These are phyloP conservation scores for Luffa aegyptiaca DNA, from an alignment of 306 rosid species.

Conservation along the genomic window DNA sequence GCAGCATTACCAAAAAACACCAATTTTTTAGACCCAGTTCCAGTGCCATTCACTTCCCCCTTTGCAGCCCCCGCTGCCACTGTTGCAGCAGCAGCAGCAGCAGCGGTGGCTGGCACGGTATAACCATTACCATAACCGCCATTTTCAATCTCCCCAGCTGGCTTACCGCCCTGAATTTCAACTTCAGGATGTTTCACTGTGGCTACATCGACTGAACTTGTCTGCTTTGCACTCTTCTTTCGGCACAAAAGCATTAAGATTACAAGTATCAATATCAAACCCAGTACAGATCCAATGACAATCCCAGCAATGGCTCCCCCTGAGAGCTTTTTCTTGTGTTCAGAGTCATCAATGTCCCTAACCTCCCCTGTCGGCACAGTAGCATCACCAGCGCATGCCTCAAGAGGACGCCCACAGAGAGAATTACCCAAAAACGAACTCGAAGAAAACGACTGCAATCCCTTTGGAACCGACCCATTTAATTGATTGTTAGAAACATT, in stretches of 20 bases:
- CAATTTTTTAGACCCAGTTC: constrained; percentile 24
- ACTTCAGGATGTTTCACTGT: constrained; percentile 26
- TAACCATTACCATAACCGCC: constrained; percentile 17
- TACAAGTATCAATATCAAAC: constrained; percentile 9
- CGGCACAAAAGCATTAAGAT: constrained; percentile 29
- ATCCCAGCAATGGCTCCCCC: constrained; percentile 42
- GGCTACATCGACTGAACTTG: constrained; percentile 27
- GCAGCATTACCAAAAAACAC: constrained; percentile 32
- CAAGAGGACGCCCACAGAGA: constrained; percentile 31
- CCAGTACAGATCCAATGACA: constrained; percentile 32
- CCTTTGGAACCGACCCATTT: constrained; percentile 30
- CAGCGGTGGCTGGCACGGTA: constrained; percentile 22
- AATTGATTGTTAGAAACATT: constrained; percentile 33
- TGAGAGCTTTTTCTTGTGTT: constrained; percentile 17
- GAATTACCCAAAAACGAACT: constrained; percentile 23
- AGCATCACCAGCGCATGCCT: constrained; percentile 21
- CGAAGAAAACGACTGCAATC: constrained; percentile 16
- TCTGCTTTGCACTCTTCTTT: constrained; percentile 26
- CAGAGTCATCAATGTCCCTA: neutral
- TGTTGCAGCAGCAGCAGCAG: constrained; percentile 14
- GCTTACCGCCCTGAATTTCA: constrained; percentile 17
- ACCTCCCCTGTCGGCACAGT: neutral
- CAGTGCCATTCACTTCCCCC: constrained; percentile 1
- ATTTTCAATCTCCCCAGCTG: constrained; percentile 11
- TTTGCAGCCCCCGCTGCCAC: constrained; percentile 17